Base-by-base conservation (phyloP, 2,329 filamentous ascomycete genomes). In the Didymella pomorum region DNA sequence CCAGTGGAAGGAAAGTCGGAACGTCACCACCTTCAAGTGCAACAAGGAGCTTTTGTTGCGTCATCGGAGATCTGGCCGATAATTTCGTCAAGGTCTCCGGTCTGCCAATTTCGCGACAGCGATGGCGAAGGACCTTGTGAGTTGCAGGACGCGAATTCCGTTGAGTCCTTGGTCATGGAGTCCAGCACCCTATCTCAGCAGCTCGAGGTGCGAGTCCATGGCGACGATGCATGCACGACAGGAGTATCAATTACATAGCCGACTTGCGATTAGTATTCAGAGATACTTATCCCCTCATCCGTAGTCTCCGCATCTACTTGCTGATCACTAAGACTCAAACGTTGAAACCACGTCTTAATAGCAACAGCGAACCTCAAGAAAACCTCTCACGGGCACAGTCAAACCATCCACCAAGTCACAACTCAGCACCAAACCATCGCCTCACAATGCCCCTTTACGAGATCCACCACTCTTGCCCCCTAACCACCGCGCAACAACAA, bases 371-470 rank as follows among this genome's bases (percentile, higher is more conserved):
- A 39, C 33, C 11, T 20, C n/a, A 1, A 10, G 16, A 23, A 1
- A 39, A 12, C 11, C 8, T 12, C 14, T 4, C 9, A 35, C 31
- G 5, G 14, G 1, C 31, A 2, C 14, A 16, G 14, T 35, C 31
- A 16, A n/a, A 2, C 7, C 31, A n/a, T n/a, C 31, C 31, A 35
- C 14, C 31, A n/a, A n/a, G n/a, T 1, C 16, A 16, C 31, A 35
- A 35, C 31, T n/a, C 16, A n/a, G 11, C 31, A 35, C 16, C 16
- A n/a, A 6, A 35, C 7, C 16, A 14, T n/a, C 16, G 2, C 16
- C 18, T 9, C 45, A 56, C 25, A 35, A 82, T 82, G 79, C 79
- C 80, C 10, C 68, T 79, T 65, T 82, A 81, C 72, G 71, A 78
- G 61, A 66, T 82, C 65, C 70, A 78, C 54, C 78, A 81, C 70